Evolutionary conservation across 176 grass and related monocot species (phyloP).

Genomic region (Avena atlantica): DNA sequence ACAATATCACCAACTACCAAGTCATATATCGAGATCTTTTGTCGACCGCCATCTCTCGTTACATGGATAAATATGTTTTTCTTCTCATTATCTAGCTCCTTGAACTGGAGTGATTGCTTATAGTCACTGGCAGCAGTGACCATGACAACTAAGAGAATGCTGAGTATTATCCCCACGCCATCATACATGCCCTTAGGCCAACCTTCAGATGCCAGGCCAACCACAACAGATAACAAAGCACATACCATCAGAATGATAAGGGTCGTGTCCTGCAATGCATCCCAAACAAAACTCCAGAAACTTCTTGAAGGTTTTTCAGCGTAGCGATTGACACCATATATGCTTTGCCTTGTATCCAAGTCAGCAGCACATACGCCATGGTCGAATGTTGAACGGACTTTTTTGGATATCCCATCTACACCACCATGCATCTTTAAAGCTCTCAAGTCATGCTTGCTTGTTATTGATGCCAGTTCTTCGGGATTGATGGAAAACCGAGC

Average conservation of each 20-base stretch:
- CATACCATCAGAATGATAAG: constrained; percentile 91
- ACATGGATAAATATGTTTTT: constrained; percentile 95
- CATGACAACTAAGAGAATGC: constrained; percentile 88
- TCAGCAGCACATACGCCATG: constrained; percentile 58
- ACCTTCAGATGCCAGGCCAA: constrained; percentile 89
- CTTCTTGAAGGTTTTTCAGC: constrained; percentile 86
- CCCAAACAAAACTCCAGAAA: constrained; percentile 98
- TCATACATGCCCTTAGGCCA: constrained; percentile 97
- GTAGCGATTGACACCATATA: constrained; percentile 76
- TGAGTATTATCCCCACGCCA: constrained; percentile 93
- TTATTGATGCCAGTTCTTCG: constrained; percentile 84
- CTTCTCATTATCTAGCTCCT: constrained; percentile 97
- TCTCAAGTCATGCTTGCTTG: constrained; percentile 72
- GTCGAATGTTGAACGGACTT: constrained; percentile 58
- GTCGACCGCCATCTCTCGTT: constrained; percentile 74
- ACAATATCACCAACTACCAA: constrained; percentile 92
- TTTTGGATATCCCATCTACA: constrained; percentile 67
- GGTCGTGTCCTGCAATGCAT: constrained; percentile 87
- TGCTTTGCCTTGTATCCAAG: constrained; percentile 62
- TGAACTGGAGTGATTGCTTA: constrained; percentile 94
- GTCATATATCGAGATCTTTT: constrained; percentile 89
- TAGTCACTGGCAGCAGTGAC: constrained; percentile 97
- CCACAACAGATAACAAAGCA: constrained; percentile 80
- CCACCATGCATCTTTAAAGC: constrained; percentile 72
- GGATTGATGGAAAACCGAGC: constrained; percentile 78